Evolutionary conservation across 306 rosid species (phyloP).

Genomic region (Citrullus amarus): DNA sequence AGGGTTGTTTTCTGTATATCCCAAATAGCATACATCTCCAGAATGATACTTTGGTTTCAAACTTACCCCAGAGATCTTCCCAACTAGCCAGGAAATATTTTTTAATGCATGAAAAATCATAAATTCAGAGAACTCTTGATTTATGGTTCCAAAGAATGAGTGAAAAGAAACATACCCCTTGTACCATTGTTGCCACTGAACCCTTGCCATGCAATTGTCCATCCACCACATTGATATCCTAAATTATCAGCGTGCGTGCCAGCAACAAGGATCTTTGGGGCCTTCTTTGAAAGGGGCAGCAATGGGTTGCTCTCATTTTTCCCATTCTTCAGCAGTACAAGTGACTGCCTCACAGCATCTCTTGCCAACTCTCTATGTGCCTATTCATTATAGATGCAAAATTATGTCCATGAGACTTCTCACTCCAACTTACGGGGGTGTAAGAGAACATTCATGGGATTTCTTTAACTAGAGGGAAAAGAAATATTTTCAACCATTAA

Average conservation of each 20-base stretch:
- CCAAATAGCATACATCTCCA: not conserved
- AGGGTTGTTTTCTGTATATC: not conserved
- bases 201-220: conserved; percentile 97
- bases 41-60: not conserved
- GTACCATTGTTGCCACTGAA: conserved; percentile 67
- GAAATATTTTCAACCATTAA: not conserved
- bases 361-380: conserved; percentile 82
- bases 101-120: not conserved
- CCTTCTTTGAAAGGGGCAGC: conserved; percentile 75
- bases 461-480: not conserved
- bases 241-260: conserved; percentile 92
- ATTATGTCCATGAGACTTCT: not conserved
- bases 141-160: not conserved
- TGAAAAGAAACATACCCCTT: conserved; percentile 40
- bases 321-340: conserved; percentile 86
- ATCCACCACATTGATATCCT: conserved; percentile 97
- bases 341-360: conserved; percentile 91
- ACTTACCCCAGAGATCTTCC: not conserved
- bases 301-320: conserved; percentile 49
- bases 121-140: not conserved
- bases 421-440: no score
- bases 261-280: conserved; percentile 53
- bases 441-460: not conserved
- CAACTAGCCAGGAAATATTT: not conserved
- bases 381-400: conserved; percentile 19